These are phyloP conservation scores for Pseudonectria foliicola DNA, from an alignment of 2,329 filamentous ascomycete genomes.

Conservation along the genomic window DNA sequence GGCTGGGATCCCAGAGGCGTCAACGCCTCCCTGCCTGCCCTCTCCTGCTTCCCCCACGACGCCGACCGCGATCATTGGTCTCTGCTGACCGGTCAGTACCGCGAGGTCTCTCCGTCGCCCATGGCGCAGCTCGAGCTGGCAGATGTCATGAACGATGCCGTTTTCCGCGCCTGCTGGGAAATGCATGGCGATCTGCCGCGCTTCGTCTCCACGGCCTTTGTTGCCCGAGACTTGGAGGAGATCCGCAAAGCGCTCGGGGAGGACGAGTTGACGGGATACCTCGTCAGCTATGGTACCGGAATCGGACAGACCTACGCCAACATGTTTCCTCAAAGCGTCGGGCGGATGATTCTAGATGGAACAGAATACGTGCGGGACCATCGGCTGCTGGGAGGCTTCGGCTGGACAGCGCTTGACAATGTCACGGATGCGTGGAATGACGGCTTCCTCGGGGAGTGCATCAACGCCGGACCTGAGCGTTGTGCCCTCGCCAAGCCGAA, in stretches of 20 bases:
- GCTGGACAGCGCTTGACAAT: slow-evolving; percentile 41
- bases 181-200: slow-evolving; percentile 37
- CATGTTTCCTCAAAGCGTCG: slow-evolving; percentile 43
- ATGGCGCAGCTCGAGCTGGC: slow-evolving; percentile 33
- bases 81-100: slow-evolving; percentile 31
- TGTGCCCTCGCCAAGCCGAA: slow-evolving; percentile 36
- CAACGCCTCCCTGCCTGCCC: slow-evolving; percentile 37
- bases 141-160: slow-evolving; percentile 40
- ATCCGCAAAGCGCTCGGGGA: slow-evolving; percentile 40
- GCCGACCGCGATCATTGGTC: slow-evolving; percentile 41
- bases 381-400: slow-evolving; percentile 38
- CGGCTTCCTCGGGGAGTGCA: slow-evolving; percentile 43
- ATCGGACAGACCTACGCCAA: slow-evolving; percentile 45
- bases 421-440: slow-evolving; percentile 42
- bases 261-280: slow-evolving; percentile 40
- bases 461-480: slow-evolving; percentile 38
- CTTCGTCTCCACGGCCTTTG: slow-evolving; percentile 39
- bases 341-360: slow-evolving; percentile 42
- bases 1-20: slow-evolving; percentile 51
- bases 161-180: slow-evolving; percentile 36
- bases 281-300: slow-evolving; percentile 45
- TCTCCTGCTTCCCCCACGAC: slow-evolving; percentile 40
- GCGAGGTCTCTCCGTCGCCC: slow-evolving; percentile 28
- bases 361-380: slow-evolving; percentile 41
- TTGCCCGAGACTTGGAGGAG: slow-evolving; percentile 42